These are phyloP conservation scores for Xylaria hypoxylon DNA, from an alignment of 2,329 filamentous ascomycete species.

Conservation along the genomic window DNA sequence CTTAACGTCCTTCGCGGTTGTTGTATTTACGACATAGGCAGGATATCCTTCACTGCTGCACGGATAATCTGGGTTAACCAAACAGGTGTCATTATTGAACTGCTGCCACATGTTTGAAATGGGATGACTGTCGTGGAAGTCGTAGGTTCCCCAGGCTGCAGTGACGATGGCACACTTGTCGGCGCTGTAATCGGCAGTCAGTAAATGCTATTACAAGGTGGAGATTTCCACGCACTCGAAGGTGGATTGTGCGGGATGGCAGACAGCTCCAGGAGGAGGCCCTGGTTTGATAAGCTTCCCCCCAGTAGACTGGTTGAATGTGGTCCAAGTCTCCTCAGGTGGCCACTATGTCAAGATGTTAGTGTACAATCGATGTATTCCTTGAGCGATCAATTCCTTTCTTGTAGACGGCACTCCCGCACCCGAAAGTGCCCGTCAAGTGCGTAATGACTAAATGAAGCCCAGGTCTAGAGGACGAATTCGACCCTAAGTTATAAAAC, in stretches of 20 bases:
- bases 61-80: constrained; percentile 54
- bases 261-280: constrained; percentile 59
- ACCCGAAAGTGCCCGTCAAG: background rate
- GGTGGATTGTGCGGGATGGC: constrained; percentile 54
- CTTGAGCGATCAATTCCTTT: background rate
- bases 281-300: constrained; percentile 57
- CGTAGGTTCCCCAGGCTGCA: constrained; percentile 50
- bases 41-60: constrained; percentile 57
- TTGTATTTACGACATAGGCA: constrained; percentile 57
- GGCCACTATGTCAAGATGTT: constrained; percentile 57
- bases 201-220: background rate
- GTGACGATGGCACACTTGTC: constrained; percentile 50
- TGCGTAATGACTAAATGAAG: background rate
- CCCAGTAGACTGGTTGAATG: constrained; percentile 58
- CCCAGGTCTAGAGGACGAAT: background rate
- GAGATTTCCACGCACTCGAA: constrained; percentile 44
- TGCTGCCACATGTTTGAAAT: constrained; percentile 56
- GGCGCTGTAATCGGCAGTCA: constrained; percentile 22
- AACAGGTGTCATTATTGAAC: constrained; percentile 63
- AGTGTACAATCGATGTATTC: constrained; percentile 4
- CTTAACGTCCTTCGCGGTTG: constrained; percentile 51
- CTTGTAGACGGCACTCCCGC: background rate
- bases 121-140: constrained; percentile 55
- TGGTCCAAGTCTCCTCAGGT: constrained; percentile 56
- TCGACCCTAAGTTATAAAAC: background rate